phyloP scores from a whole-genome alignment of 2,329 filamentous ascomycete species.

The Pezizomycotina sp. region DNA sequence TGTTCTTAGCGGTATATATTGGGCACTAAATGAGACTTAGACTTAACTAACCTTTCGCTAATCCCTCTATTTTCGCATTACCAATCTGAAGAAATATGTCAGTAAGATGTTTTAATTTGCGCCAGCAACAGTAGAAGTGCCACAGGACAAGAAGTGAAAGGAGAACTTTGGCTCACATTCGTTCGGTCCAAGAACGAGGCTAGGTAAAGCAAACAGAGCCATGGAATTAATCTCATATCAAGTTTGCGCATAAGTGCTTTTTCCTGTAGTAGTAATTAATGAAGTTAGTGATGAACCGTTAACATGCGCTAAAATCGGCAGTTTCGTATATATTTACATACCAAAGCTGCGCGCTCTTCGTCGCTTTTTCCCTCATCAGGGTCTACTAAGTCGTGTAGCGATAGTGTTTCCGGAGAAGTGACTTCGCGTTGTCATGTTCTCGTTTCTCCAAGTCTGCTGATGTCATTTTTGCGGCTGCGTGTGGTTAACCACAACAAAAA shows the following conservation, averaged over 20 bases:
- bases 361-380: slow-evolving; percentile 49
- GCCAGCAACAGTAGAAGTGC: slow-evolving; percentile 4
- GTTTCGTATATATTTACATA: slow-evolving; percentile 30
- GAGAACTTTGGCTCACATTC: too few species aligned
- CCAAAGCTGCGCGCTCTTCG: slow-evolving; percentile 45
- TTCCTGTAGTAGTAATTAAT: slow-evolving; percentile 33
- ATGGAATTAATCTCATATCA: slow-evolving; percentile 32
- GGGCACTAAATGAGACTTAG: too few species aligned
- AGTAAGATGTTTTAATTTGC: not conserved
- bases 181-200: slow-evolving; percentile 50
- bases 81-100: not conserved
- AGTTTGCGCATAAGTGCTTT: slow-evolving; percentile 45
- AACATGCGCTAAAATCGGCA: not conserved
- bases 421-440: too few species aligned
- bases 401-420: too few species aligned
- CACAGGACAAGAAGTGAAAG: too few species aligned
- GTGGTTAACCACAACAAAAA: too few species aligned
- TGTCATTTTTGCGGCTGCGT: too few species aligned
- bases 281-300: slow-evolving; percentile 4
- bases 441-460: too few species aligned
- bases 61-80: slow-evolving; percentile 7
- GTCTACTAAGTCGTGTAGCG: slow-evolving; percentile 28
- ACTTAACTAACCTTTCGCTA: slow-evolving; percentile 28
- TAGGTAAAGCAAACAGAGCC: slow-evolving; percentile 54
- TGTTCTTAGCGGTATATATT: too few species aligned